phyloP scores from a whole-genome alignment of 2,329 filamentous ascomycete species.

The Cladosporium sp. region DNA sequence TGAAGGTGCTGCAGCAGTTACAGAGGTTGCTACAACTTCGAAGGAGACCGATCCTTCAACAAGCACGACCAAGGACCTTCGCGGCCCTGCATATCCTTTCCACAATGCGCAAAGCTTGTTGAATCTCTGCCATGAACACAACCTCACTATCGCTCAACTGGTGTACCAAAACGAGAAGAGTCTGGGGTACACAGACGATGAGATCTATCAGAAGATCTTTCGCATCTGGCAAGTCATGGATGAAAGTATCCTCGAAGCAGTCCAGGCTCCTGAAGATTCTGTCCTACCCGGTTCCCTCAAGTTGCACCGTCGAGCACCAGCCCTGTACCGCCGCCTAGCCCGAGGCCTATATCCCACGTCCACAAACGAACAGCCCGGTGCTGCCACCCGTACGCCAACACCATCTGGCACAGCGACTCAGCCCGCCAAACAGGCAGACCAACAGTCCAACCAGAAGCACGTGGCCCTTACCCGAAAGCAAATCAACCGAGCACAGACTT shows the following conservation, averaged over 20 bases:
- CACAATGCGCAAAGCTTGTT: slow-evolving; percentile 51
- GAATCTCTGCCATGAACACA: slow-evolving; percentile 53
- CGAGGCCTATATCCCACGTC: slow-evolving; percentile 48
- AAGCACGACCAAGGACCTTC: slow-evolving; percentile 14
- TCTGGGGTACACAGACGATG: slow-evolving; percentile 53
- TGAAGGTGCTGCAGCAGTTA: neutral
- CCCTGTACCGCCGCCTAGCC: slow-evolving; percentile 49
- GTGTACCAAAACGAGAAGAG: slow-evolving; percentile 58
- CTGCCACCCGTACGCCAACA: neutral
- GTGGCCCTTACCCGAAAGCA: slow-evolving; percentile 35
- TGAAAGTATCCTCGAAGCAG: slow-evolving; percentile 53
- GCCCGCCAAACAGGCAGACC: neutral
- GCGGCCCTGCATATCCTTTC: slow-evolving; percentile 50
- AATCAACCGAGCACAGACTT: neutral
- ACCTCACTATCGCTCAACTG: slow-evolving; percentile 55
- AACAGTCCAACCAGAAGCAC: slow-evolving; percentile 36
- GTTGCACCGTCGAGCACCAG: slow-evolving; percentile 51
- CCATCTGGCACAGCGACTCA: neutral
- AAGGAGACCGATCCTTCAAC: slow-evolving; percentile 19
- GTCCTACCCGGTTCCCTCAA: slow-evolving; percentile 53
- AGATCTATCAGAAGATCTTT: slow-evolving; percentile 52
- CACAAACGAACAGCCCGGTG: neutral
- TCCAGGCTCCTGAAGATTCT: slow-evolving; percentile 48
- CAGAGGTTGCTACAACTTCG: neutral
- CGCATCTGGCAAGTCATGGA: slow-evolving; percentile 58